Evolutionary conservation across 352 stramenopile species (phyloP).

Genomic region (Globisporangium canariense): DNA sequence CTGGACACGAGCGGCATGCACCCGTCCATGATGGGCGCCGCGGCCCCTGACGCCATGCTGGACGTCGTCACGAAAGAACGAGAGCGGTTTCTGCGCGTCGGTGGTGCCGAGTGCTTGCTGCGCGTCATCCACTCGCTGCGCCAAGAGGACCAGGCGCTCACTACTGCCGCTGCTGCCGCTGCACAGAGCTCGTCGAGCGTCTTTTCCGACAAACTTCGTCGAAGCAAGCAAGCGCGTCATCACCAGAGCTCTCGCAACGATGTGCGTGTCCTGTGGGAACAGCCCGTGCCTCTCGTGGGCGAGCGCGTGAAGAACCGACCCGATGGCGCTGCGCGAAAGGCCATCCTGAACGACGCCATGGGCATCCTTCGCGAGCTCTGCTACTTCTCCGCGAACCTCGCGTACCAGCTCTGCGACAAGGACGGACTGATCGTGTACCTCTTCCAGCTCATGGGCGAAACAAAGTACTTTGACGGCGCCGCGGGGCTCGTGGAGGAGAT

Average conservation of each 20-base stretch:
- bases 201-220: conserved; percentile 29
- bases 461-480: conserved; percentile 89
- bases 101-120: conserved; percentile 71
- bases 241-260: conserved; percentile 39
- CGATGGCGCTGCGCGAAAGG: conserved; percentile 45
- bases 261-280: conserved; percentile 56
- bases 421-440: conserved; percentile 90
- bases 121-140: conserved; percentile 68
- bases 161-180: conserved; percentile 9
- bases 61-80: conserved; percentile 46
- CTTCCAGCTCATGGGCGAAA: conserved; percentile 91
- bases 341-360: conserved; percentile 75
- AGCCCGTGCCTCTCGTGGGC: conserved; percentile 31
- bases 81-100: conserved; percentile 66
- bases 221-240: conserved; percentile 22
- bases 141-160: conserved; percentile 37
- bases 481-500: conserved; percentile 92
- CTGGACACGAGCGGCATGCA: conserved; percentile 65
- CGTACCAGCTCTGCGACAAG: conserved; percentile 70
- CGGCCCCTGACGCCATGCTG: conserved; percentile 23
- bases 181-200: conserved; percentile 27
- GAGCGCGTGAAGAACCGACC: conserved; percentile 35
- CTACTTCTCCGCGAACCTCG: conserved; percentile 72
- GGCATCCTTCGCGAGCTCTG: conserved; percentile 76
- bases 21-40: conserved; percentile 13